Percentiles rank a stretch among this genome's conserved stretches.
Evolutionary conservation across 192 early-diverging fungal species (phyloP).

Genomic region (Gaertneriomyces sp.): DNA sequence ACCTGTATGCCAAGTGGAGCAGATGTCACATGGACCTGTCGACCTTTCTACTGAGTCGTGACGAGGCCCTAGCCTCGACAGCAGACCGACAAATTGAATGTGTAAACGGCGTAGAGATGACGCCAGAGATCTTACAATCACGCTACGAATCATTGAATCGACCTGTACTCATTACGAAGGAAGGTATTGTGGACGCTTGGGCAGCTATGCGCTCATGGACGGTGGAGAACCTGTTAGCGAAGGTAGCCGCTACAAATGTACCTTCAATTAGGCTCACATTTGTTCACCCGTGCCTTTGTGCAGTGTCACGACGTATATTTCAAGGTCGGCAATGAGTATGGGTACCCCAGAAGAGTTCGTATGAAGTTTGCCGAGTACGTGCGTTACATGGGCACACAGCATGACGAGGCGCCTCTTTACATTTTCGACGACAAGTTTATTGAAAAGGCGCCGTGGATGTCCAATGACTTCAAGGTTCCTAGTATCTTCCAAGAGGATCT

Average conservation of each 20-base stretch:
- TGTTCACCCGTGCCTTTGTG: neutral
- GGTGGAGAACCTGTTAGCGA: constrained; percentile 7
- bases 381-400: constrained; percentile 24
- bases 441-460: constrained; percentile 24
- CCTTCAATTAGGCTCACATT: neutral
- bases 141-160: constrained; percentile 10
- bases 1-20: constrained; percentile 20
- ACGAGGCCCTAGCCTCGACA: neutral
- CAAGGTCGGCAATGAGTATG: constrained; percentile 27
- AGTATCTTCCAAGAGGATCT: constrained; percentile 29
- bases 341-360: constrained; percentile 18
- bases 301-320: constrained; percentile 17
- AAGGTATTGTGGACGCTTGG: constrained; percentile 6
- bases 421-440: constrained; percentile 29
- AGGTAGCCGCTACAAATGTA: constrained; percentile 5
- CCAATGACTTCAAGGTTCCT: constrained; percentile 21
- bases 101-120: neutral
- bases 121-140: constrained; percentile 11
- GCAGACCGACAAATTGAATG: neutral
- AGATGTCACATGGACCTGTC: constrained; percentile 22
- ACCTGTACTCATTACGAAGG: constrained; percentile 16
- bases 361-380: constrained; percentile 29
- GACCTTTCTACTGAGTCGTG: neutral
- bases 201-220: constrained; percentile 14
- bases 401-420: constrained; percentile 35